Percentiles rank a stretch among this genome's conserved stretches.
Conservation (phyloP, 1,139 yeast genomes). For the Saccharomycopsis hybrid region DNA sequence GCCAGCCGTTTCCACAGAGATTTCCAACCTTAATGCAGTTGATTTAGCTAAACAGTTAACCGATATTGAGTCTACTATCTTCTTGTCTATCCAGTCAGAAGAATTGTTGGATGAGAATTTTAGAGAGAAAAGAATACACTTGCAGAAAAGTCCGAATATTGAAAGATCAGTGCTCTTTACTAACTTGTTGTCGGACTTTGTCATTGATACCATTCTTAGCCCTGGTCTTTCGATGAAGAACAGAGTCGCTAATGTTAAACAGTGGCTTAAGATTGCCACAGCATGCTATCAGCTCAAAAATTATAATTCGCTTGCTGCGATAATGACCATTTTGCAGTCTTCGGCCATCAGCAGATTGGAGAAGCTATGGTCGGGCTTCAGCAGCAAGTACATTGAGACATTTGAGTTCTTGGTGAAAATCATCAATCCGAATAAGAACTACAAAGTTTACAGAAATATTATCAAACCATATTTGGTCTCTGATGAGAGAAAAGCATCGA, state of each 20-base stretch:
- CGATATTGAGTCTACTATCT: slow-evolving; percentile 67
- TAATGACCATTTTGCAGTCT: slow-evolving; percentile 77
- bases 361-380: slow-evolving; percentile 58
- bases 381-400: slow-evolving; percentile 58
- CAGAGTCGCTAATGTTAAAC: slow-evolving; percentile 49
- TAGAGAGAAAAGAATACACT: slow-evolving; percentile 54
- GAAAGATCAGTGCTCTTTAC: slow-evolving; percentile 65
- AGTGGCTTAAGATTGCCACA: slow-evolving; percentile 80
- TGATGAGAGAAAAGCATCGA: slow-evolving; percentile 42
- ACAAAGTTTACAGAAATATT: slow-evolving; percentile 64
- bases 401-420: slow-evolving; percentile 64
- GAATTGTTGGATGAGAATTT: slow-evolving; percentile 75
- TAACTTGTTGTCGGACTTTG: slow-evolving; percentile 75
- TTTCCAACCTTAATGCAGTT: slow-evolving; percentile 67
- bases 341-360: slow-evolving; percentile 68
- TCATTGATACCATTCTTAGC: slow-evolving; percentile 67
- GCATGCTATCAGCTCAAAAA: slow-evolving; percentile 77
- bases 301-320: slow-evolving; percentile 84
- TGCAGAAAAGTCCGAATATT: slow-evolving; percentile 67
- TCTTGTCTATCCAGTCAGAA: slow-evolving; percentile 57
- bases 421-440: slow-evolving; percentile 80
- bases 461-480: slow-evolving; percentile 47
- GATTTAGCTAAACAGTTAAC: slow-evolving; percentile 86
- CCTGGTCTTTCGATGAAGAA: slow-evolving; percentile 35
- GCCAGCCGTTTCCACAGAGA: slow-evolving; percentile 27